Evolutionary conservation across 106 monocot genomes (phyloP).

Genomic region (Ottelia alismoides): DNA sequence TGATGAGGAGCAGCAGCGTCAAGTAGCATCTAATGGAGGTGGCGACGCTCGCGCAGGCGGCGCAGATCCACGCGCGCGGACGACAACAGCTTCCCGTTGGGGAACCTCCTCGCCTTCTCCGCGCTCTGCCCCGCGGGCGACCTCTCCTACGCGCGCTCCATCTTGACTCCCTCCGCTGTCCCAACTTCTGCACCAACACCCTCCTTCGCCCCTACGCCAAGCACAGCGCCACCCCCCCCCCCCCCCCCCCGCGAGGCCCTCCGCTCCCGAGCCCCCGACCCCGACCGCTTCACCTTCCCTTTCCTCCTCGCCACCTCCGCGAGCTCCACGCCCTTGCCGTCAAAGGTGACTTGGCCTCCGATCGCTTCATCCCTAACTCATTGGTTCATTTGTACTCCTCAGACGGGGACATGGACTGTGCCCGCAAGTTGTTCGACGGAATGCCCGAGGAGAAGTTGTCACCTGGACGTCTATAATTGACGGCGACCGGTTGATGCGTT

Average conservation of each 20-base stretch:
- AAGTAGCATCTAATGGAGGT: too few species aligned
- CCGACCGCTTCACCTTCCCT: conserved; percentile 18
- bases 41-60: conserved; percentile 9
- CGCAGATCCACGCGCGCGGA: conserved; percentile 8
- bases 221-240: conserved; percentile 1
- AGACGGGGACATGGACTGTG: conserved; percentile 6
- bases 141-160: conserved; percentile 14
- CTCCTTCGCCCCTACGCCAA: conserved; percentile 8
- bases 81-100: conserved; percentile 1
- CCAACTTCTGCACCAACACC: conserved; percentile 13
- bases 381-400: conserved; percentile 14
- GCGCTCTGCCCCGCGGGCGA: conserved; percentile 2
- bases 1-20: too few species aligned
- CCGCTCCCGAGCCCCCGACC: background rate
- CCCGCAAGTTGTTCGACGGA: conserved; percentile 13
- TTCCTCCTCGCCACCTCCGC: conserved; percentile 16
- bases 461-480: conserved; percentile 20
- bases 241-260: background rate
- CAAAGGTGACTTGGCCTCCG: conserved; percentile 1
- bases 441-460: conserved; percentile 15
- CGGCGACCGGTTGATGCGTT: conserved; percentile 3
- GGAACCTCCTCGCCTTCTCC: conserved; percentile 6
- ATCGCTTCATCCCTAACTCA: conserved; percentile 13
- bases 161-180: conserved; percentile 2
- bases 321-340: conserved; percentile 10